Percentiles rank a stretch among this genome's conserved stretches.
Evolutionary conservation across 306 rosid species (phyloP).

Genomic region (Cucurbita ficifolia): DNA sequence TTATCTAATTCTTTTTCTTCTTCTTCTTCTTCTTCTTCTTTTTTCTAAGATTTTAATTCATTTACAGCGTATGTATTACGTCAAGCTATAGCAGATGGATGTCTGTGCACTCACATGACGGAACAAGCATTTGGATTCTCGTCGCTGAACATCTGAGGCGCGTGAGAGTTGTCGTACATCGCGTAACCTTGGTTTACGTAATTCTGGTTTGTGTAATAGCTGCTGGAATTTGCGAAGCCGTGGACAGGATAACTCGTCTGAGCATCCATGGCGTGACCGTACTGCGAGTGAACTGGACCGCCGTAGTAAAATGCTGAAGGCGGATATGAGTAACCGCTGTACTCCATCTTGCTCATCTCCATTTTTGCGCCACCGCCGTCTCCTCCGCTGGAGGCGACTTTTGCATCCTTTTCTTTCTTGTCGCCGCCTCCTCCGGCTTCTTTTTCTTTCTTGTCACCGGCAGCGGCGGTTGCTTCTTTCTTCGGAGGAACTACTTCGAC

Average conservation of each 20-base stretch:
- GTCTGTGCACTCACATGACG: constrained; percentile 37
- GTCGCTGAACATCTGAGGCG: constrained; percentile 58
- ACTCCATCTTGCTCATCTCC: constrained; percentile 49
- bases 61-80: neutral
- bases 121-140: constrained; percentile 91
- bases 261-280: constrained; percentile 30
- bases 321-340: constrained; percentile 24
- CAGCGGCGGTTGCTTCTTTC: constrained; percentile 32
- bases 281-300: constrained; percentile 15
- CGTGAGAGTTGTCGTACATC: constrained; percentile 6
- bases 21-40: too few relatives aligned
- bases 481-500: constrained; percentile 56
- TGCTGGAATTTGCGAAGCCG: constrained; percentile 23
- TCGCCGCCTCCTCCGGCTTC: constrained; percentile 10
- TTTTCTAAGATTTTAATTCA: neutral
- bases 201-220: constrained; percentile 17
- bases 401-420: constrained; percentile 13
- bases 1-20: neutral
- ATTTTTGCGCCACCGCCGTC: constrained; percentile 15
- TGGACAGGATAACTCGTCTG: constrained; percentile 20
- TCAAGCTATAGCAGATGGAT: neutral
- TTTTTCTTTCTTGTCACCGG: constrained; percentile 10
- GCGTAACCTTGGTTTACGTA: constrained; percentile 23
- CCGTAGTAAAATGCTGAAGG: constrained; percentile 18
- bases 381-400: constrained; percentile 7